Percentiles rank a stretch among this genome's conserved stretches.
Evolutionary conservation across 2,329 filamentous ascomycete genomes (phyloP).

Genomic region (Claviceps fusiformis): DNA sequence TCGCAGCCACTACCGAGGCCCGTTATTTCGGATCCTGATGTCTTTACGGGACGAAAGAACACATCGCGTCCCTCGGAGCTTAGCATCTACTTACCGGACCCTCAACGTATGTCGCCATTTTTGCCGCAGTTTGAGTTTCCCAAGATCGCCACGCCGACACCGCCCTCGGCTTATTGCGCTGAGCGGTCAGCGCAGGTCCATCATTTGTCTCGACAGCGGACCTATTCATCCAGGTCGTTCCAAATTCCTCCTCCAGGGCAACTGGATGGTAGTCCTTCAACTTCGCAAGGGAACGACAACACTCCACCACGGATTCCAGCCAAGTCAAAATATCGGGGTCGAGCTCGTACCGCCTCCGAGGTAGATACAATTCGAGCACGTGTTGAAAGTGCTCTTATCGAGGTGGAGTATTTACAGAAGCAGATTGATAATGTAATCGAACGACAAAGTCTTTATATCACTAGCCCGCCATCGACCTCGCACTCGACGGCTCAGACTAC

Average conservation of each 20-base stretch:
- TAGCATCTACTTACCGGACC: slow-evolving; percentile 32
- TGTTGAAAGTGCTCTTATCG: slow-evolving; percentile 42
- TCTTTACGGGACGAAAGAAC: slow-evolving; percentile 15
- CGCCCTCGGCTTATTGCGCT: slow-evolving; percentile 20
- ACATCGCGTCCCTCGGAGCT: slow-evolving; percentile 44
- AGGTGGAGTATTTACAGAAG: slow-evolving; percentile 43
- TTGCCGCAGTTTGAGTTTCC: slow-evolving; percentile 35
- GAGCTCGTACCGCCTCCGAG: slow-evolving; percentile 31
- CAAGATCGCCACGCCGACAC: slow-evolving; percentile 24
- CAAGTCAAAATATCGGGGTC: slow-evolving; percentile 25
- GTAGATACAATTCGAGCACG: slow-evolving; percentile 40
- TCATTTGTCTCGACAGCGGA: slow-evolving; percentile 25
- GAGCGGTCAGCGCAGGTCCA: slow-evolving; percentile 21
- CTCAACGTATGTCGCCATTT: slow-evolving; percentile 38
- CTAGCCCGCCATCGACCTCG: slow-evolving; percentile 39
- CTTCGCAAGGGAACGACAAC: background rate
- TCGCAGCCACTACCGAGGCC: slow-evolving; percentile 1
- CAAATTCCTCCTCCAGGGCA: slow-evolving; percentile 40
- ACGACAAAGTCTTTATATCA: slow-evolving; percentile 43
- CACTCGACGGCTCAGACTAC: slow-evolving; percentile 24
- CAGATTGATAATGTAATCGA: slow-evolving; percentile 48
- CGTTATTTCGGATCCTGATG: background rate
- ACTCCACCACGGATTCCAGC: slow-evolving; percentile 25
- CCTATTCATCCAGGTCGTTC: slow-evolving; percentile 40
- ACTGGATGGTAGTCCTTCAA: slow-evolving; percentile 2